These are phyloP conservation scores for Bipolaris sorokiniana DNA, from an alignment of 2,329 filamentous ascomycete genomes.

Conservation along the genomic window DNA sequence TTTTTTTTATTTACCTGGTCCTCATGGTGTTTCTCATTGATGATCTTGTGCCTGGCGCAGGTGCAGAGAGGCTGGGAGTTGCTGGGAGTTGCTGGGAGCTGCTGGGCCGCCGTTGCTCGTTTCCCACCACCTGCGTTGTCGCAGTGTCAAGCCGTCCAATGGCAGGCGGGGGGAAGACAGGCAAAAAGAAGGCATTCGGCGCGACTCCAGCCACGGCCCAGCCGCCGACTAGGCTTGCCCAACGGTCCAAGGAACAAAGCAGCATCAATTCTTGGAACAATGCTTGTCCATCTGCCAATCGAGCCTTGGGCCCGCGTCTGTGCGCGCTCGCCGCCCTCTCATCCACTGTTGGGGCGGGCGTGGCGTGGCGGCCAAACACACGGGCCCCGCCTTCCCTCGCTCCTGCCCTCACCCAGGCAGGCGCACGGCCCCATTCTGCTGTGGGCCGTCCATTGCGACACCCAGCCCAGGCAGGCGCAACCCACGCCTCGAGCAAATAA, in stretches of 20 bases:
- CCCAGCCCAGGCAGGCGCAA: conserved; percentile 10
- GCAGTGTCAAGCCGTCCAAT: background rate
- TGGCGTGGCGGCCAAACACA: conserved; percentile 15
- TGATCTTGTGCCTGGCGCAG: background rate
- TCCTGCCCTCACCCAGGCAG: background rate
- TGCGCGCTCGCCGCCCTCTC: conserved; percentile 12
- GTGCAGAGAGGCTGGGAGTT: conserved; percentile 1
- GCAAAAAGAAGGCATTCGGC: conserved; percentile 11
- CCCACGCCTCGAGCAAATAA: conserved; percentile 17
- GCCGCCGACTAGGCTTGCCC: conserved; percentile 7
- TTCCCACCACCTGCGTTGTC: background rate
- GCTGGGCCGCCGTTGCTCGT: background rate
- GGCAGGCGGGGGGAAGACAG: background rate
- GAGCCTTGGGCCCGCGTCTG: conserved; percentile 8
- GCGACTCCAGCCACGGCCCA: conserved; percentile 6
- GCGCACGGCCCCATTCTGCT: background rate
- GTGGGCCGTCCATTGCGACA: conserved; percentile 13
- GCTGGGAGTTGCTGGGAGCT: background rate
- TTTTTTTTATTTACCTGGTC: no score
- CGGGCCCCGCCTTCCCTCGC: conserved; percentile 15
- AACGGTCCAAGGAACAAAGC: conserved; percentile 13
- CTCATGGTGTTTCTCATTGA: background rate
- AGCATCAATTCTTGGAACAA: conserved; percentile 23
- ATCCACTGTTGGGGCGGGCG: background rate
- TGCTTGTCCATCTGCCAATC: conserved; percentile 24